phyloP scores from a whole-genome alignment of 805 yeast genomes.

The Teunomyces funiuensis region DNA sequence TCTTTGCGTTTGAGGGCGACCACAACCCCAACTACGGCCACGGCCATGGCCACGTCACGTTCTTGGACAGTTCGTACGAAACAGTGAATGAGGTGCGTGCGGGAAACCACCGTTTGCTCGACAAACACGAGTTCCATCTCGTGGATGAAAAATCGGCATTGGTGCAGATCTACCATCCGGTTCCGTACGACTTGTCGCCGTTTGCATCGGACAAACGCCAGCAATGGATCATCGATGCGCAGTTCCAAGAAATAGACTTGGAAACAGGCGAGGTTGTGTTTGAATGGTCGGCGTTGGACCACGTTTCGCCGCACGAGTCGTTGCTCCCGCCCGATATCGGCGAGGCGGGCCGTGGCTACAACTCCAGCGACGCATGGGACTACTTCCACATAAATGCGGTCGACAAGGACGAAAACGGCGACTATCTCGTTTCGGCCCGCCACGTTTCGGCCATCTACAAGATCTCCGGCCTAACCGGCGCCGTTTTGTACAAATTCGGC shows the following conservation, averaged over 20 bases:
- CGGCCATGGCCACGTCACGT: conserved; percentile 32
- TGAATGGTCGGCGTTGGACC: conserved; percentile 35
- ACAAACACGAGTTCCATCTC: conserved; percentile 38
- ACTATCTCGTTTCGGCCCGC: conserved; percentile 36
- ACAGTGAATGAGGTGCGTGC: conserved; percentile 31
- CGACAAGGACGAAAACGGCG: conserved; percentile 34
- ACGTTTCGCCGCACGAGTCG: conserved; percentile 32
- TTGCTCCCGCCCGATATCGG: conserved; percentile 29
- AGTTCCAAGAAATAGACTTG: conserved; percentile 35
- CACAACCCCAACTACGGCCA: conserved; percentile 28
- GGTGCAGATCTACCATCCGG: conserved; percentile 34
- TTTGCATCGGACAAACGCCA: conserved; percentile 25
- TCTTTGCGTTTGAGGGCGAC: conserved; percentile 36
- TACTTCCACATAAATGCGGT: conserved; percentile 41
- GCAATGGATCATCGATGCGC: conserved; percentile 36
- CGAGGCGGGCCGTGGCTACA: conserved; percentile 33
- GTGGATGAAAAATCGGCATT: conserved; percentile 29
- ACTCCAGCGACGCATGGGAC: conserved; percentile 38
- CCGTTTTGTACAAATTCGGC: conserved; percentile 34
- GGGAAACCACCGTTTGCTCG: conserved; percentile 32
- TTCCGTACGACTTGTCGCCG: conserved; percentile 25
- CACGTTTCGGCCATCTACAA: conserved; percentile 35
- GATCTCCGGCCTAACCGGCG: conserved; percentile 34
- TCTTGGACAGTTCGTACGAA: conserved; percentile 28
- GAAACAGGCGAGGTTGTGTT: conserved; percentile 35